Evolutionary conservation across 2,329 filamentous ascomycete species (phyloP).

Genomic region (Volutella citrinella): DNA sequence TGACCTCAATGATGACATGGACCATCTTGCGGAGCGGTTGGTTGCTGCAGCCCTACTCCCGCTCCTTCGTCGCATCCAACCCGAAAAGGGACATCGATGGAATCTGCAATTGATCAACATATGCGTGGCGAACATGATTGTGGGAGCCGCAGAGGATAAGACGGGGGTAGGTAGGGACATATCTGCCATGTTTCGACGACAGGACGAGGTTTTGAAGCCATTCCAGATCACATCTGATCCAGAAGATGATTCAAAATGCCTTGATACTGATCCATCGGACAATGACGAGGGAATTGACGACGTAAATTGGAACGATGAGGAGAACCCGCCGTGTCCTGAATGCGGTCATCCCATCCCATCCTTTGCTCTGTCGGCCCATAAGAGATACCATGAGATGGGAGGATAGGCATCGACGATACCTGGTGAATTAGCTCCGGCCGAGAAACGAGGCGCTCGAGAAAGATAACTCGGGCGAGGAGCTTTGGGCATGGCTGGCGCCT

Average conservation of each 20-base stretch:
- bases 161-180: slow-evolving; percentile 71
- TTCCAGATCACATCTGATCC: slow-evolving; percentile 53
- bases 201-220: slow-evolving; percentile 66
- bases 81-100: slow-evolving; percentile 64
- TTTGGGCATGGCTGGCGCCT: too few species aligned
- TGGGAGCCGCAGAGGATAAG: slow-evolving; percentile 48
- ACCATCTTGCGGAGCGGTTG: slow-evolving; percentile 63
- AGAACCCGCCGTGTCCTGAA: slow-evolving; percentile 36
- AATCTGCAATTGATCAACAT: slow-evolving; percentile 83
- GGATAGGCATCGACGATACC: slow-evolving; percentile 10
- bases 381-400: slow-evolving; percentile 34
- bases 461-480: too few species aligned
- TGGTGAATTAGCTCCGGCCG: too few species aligned
- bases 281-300: slow-evolving; percentile 18
- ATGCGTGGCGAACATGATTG: slow-evolving; percentile 80
- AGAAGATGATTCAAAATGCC: slow-evolving; percentile 11
- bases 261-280: slow-evolving; percentile 20
- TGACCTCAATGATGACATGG: slow-evolving; percentile 54
- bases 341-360: slow-evolving; percentile 53
- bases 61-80: slow-evolving; percentile 72
- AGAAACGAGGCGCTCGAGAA: too few species aligned
- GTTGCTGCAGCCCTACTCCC: slow-evolving; percentile 66
- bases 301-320: slow-evolving; percentile 29
- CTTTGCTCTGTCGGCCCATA: slow-evolving; percentile 58
- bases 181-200: slow-evolving; percentile 73